Base-by-base conservation (phyloP, 306 rosid species). In the Elaeagnus macrophylla region DNA sequence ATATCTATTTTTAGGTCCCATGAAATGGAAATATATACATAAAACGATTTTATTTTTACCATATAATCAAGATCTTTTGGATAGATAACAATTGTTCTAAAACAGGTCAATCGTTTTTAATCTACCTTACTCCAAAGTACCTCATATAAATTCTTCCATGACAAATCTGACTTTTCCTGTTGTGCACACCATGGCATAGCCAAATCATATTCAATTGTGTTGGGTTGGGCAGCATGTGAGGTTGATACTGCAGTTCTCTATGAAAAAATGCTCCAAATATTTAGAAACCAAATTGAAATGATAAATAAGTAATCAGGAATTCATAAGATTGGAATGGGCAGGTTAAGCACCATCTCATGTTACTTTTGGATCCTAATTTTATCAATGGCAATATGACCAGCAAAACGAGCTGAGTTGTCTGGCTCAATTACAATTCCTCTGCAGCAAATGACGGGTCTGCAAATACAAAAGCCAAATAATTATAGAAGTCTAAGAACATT, bases 171-270 rank as follows among this genome's bases (percentile, higher is more conserved):
- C 61, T n/a, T n/a, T 40, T 37, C 39, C 54, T 77, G 73, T 16
- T 49, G 70, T 39, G 7, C 10, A 56, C 37, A 32, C 87, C 88
- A 86, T 10, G 66, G 71, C 46, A 45, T 37, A 18, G 85, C 81
- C 81, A 81, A 61, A 5, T 18, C 48, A 8, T 66, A 73, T 51
- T 78, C 94, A 38, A 83, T 37, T 13, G 78, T 65, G 64, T 84
- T 84, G 39, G 70, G 49, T 59, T 81, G 83, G n/a, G 94, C 8
- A 59, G 79, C 76, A 64, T 84, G 94, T 38, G 88, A 72, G 13
- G 94, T n/a, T n/a, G n/a, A n/a, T 54, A 81, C 78, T 46, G 81
- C 85, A 18, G 67, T 71, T 74, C 57, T 81, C 88, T 84, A 67
- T 39, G 55, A 6, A 57, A 51, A 1, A 62, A 36, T 13, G 7